Conservation (phyloP, 2,329 filamentous ascomycete species). For the Pseudocercospora cruenta region DNA sequence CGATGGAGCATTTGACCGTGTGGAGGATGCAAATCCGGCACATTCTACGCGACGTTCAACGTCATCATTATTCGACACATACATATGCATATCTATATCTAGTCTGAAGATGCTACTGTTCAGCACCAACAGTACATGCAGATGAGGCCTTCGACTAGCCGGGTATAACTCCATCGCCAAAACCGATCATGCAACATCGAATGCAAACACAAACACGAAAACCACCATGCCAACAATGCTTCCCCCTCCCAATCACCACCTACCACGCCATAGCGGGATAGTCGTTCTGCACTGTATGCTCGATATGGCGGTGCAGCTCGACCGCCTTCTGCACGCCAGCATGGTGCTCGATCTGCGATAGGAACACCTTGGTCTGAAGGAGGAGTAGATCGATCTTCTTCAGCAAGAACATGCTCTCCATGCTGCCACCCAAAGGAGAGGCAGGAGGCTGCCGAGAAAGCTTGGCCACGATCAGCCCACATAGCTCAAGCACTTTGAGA, state of each 20-base stretch:
- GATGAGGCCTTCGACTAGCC: not conserved
- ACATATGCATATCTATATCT: constrained; percentile 1
- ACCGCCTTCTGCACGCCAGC: constrained; percentile 15
- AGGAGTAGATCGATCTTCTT: constrained; percentile 12
- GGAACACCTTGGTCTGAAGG: constrained; percentile 13
- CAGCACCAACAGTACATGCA: not conserved
- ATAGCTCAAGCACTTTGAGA: constrained; percentile 14
- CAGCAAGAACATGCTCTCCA: constrained; percentile 15
- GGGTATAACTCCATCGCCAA: not conserved
- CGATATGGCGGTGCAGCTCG: constrained; percentile 10
- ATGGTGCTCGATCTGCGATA: constrained; percentile 14
- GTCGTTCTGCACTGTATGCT: constrained; percentile 7
- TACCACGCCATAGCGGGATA: constrained; percentile 15
- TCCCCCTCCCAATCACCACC: not conserved
- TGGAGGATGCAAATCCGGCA: not conserved
- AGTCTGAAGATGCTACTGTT: not conserved
- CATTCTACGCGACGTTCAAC: not conserved
- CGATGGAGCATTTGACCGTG: not conserved
- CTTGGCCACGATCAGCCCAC: constrained; percentile 9
- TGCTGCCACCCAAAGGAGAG: not conserved
- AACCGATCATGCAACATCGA: not conserved
- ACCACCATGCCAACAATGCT: not conserved
- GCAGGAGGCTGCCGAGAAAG: not conserved
- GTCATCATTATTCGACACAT: not conserved
- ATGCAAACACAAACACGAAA: not conserved